These are phyloP conservation scores for Leptographium radiaticola DNA, from an alignment of 2,329 filamentous ascomycete species.

Conservation along the genomic window DNA sequence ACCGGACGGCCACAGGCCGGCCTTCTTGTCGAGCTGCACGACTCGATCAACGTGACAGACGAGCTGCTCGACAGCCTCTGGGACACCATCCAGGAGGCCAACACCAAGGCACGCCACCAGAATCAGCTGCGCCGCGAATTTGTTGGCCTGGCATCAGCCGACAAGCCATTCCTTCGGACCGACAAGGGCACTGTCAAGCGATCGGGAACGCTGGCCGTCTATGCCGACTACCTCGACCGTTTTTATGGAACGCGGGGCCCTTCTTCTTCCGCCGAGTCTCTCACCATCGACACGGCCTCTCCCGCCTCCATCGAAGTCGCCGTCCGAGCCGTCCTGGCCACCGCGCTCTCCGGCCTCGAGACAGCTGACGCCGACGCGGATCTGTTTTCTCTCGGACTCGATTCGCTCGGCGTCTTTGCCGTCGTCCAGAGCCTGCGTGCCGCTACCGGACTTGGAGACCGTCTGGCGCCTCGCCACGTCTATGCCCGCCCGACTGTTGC, in stretches of 20 bases:
- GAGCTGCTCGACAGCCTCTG: conserved; percentile 28
- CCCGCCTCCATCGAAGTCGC: conserved; percentile 17
- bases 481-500: conserved; percentile 24
- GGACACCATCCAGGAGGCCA: conserved; percentile 28
- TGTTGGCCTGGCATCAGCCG: conserved; percentile 23
- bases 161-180: conserved; percentile 29
- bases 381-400: conserved; percentile 21
- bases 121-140: conserved; percentile 29
- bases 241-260: conserved; percentile 1
- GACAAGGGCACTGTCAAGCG: conserved; percentile 34
- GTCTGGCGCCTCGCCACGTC: conserved; percentile 24
- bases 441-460: conserved; percentile 18
- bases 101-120: conserved; percentile 29
- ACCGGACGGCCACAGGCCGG: conserved; percentile 30
- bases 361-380: conserved; percentile 13
- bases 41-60: neutral
- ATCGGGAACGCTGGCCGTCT: conserved; percentile 16
- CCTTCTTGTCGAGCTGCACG: conserved; percentile 31
- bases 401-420: conserved; percentile 24
- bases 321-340: conserved; percentile 16
- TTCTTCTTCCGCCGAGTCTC: neutral
- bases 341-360: conserved; percentile 21
- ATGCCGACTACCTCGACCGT: conserved; percentile 12
- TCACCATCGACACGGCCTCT: neutral
- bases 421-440: conserved; percentile 19